Conservation (phyloP, 208 protist genomes). For the Crithidia sp. region DNA sequence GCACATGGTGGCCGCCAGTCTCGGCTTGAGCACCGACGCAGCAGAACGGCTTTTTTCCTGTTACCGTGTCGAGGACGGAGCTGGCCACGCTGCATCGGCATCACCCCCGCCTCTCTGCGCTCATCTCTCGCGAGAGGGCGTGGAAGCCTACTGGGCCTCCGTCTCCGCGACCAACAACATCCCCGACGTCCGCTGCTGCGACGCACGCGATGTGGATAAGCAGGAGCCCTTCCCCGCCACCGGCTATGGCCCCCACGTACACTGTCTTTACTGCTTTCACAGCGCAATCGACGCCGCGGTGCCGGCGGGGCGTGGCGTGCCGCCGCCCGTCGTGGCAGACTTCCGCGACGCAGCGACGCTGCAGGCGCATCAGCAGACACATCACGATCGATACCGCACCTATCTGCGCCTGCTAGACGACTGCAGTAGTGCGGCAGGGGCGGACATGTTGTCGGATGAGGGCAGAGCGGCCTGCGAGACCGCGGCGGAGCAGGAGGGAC, state of each 20-base stretch:
- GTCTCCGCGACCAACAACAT: slow-evolving; percentile 12
- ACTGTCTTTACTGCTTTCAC: slow-evolving; percentile 60
- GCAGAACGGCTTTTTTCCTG: slow-evolving; percentile 22
- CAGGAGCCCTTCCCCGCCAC: slow-evolving; percentile 16
- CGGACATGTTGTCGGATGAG: slow-evolving; percentile 27
- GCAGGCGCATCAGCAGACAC: slow-evolving; percentile 26
- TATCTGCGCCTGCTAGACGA: slow-evolving; percentile 46
- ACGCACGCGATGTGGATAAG: slow-evolving; percentile 24
- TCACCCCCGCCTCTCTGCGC: slow-evolving; percentile 40
- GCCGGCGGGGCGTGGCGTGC: slow-evolving; percentile 23
- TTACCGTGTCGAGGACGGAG: background rate
- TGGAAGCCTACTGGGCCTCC: slow-evolving; percentile 13
- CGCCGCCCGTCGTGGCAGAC: slow-evolving; percentile 37
- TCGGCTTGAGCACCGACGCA: slow-evolving; percentile 14
- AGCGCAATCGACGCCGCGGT: slow-evolving; percentile 8
- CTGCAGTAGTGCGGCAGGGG: slow-evolving; percentile 18
- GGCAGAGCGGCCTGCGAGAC: slow-evolving; percentile 42
- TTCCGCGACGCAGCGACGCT: slow-evolving; percentile 26
- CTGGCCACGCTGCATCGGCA: background rate
- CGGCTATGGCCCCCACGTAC: slow-evolving; percentile 39
- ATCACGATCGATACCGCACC: slow-evolving; percentile 24
- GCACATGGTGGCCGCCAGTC: slow-evolving; percentile 24
- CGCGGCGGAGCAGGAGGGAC: slow-evolving; percentile 44
- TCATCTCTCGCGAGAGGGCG: slow-evolving; percentile 59
- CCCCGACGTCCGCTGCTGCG: slow-evolving; percentile 33